A percentile compares a stretch with the other conserved stretches of the same genome.
Evolutionary conservation across 2,329 filamentous ascomycete species (phyloP).

Genomic region (Trichocomaceae sp.): DNA sequence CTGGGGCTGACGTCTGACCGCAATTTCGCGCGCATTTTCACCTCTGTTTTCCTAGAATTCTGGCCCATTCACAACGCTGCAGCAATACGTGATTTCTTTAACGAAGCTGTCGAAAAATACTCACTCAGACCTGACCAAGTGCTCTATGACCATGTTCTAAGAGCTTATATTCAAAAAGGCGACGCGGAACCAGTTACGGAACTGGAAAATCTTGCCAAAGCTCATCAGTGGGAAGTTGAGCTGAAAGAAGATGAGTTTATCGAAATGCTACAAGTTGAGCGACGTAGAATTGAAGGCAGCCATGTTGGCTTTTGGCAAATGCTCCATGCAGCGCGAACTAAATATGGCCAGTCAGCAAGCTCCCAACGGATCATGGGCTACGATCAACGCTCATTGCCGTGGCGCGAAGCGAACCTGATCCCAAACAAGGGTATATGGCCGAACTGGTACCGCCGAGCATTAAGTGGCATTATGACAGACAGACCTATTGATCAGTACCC

Average conservation of each 20-base stretch:
- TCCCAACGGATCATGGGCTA: constrained; percentile 33
- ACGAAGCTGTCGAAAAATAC: constrained; percentile 30
- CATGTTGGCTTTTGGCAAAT: constrained; percentile 37
- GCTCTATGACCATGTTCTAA: constrained; percentile 35
- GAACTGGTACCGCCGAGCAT: constrained; percentile 27
- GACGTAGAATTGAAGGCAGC: constrained; percentile 27
- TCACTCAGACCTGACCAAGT: constrained; percentile 32
- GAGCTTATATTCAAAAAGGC: constrained; percentile 36
- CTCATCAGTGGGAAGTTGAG: constrained; percentile 28
- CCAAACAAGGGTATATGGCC: constrained; percentile 17
- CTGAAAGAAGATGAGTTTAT: constrained; percentile 26
- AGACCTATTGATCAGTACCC: constrained; percentile 28
- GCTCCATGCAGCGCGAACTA: constrained; percentile 32
- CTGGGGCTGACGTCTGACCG: constrained; percentile 24
- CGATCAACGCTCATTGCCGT: constrained; percentile 26
- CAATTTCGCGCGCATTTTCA: constrained; percentile 30
- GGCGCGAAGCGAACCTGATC: constrained; percentile 22
- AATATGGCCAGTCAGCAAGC: constrained; percentile 25
- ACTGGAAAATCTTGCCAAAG: constrained; percentile 25
- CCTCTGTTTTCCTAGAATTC: constrained; percentile 38
- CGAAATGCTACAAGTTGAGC: constrained; percentile 29
- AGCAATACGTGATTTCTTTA: constrained; percentile 32
- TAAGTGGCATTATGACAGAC: constrained; percentile 21
- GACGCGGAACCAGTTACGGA: constrained; percentile 26
- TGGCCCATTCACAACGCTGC: constrained; percentile 31